Evolutionary conservation across 148 eudicot species (phyloP).

Genomic region (Persicaria maculosa): DNA sequence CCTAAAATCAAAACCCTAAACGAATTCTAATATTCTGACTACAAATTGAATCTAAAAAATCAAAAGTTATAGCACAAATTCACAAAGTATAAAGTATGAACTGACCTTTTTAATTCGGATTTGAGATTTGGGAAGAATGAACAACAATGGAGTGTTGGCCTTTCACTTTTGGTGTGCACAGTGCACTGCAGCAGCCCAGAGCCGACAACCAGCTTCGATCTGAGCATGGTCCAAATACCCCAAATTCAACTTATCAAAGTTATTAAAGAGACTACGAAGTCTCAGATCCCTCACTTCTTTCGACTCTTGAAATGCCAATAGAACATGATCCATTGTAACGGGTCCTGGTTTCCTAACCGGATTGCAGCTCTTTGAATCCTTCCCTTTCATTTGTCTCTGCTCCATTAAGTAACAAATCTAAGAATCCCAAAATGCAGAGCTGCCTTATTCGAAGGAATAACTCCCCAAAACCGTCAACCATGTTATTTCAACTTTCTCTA

Average conservation of each 20-base stretch:
- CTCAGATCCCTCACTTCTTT: constrained; percentile 74
- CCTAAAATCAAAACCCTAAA: too few species aligned
- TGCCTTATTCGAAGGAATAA: not conserved
- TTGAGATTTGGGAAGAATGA: too few species aligned
- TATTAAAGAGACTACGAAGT: constrained; percentile 56
- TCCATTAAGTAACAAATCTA: constrained; percentile 17
- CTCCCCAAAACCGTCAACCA: constrained; percentile 21
- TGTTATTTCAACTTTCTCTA: not conserved
- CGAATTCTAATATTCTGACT: too few species aligned
- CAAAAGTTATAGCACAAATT: too few species aligned
- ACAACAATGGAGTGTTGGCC: too few species aligned
- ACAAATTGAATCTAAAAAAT: too few species aligned
- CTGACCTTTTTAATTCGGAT: too few species aligned
- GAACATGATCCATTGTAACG: constrained; percentile 76
- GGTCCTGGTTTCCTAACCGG: constrained; percentile 70
- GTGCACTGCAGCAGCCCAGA: too few species aligned
- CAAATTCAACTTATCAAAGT: constrained; percentile 49
- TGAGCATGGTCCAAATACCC: constrained; percentile 62
- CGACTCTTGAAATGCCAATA: constrained; percentile 66
- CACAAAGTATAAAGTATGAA: too few species aligned
- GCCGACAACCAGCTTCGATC: constrained; percentile 79
- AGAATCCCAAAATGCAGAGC: not conserved
- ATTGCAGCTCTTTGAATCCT: constrained; percentile 33
- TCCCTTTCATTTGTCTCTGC: constrained; percentile 23
- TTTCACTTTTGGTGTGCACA: too few species aligned